These are phyloP conservation scores for Komagataella pastoris DNA, from an alignment of 805 yeast genomes.

Conservation along the genomic window DNA sequence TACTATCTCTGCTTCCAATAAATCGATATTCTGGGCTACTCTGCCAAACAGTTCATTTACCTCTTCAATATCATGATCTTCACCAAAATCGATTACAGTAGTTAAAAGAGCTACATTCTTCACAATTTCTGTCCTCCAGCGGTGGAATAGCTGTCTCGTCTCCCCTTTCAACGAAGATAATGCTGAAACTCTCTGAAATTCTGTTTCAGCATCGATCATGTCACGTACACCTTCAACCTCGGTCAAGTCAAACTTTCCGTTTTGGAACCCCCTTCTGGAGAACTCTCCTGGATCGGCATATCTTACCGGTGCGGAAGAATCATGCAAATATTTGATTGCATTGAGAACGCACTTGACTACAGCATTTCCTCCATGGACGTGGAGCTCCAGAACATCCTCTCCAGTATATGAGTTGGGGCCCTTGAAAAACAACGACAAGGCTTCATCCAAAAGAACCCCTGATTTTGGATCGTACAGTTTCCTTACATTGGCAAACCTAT, in stretches of 20 bases:
- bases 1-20: constrained; percentile 30
- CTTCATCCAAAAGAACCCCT: constrained; percentile 52
- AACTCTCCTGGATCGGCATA: constrained; percentile 94
- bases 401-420: constrained; percentile 83
- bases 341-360: constrained; percentile 55
- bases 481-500: constrained; percentile 45
- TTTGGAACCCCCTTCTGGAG: constrained; percentile 73
- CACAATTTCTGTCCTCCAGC: constrained; percentile 60
- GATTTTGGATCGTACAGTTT: constrained; percentile 33
- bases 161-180: constrained; percentile 61
- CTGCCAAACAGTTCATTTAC: constrained; percentile 34
- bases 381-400: constrained; percentile 82
- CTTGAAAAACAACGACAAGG: constrained; percentile 54
- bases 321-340: constrained; percentile 44
- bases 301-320: constrained; percentile 35
- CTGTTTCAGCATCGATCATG: constrained; percentile 89
- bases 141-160: constrained; percentile 34
- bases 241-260: constrained; percentile 74
- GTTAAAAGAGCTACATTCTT: constrained; percentile 62
- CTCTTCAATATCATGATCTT: constrained; percentile 76
- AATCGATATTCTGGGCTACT: constrained; percentile 29
- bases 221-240: constrained; percentile 86
- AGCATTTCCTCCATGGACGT: constrained; percentile 89
- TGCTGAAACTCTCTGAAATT: constrained; percentile 68
- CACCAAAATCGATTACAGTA: constrained; percentile 90